A percentile compares a stretch with the other conserved stretches of the same genome.
Evolutionary conservation across 2,329 filamentous ascomycete species (phyloP).

Genomic region (Diaporthe sp.): DNA sequence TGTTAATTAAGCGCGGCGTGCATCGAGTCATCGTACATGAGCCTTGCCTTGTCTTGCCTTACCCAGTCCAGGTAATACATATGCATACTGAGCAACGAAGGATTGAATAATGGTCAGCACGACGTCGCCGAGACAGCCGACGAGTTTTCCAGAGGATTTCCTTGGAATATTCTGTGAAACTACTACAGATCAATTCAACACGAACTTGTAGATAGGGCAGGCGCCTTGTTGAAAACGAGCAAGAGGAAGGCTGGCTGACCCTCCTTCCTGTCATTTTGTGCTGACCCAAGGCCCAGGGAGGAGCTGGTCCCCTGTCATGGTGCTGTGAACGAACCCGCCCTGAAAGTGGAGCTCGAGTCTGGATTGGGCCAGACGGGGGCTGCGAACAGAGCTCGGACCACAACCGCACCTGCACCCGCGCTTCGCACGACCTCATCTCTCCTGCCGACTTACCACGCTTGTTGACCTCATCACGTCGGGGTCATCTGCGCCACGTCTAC

Average conservation of each 20-base stretch:
- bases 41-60: neutral
- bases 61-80: neutral
- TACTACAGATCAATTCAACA: no score
- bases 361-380: neutral
- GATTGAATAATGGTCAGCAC: no score
- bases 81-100: no score
- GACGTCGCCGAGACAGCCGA: neutral
- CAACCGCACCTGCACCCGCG: neutral
- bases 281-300: neutral
- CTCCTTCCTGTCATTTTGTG: neutral
- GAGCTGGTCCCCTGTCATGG: conserved; percentile 2
- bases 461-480: neutral
- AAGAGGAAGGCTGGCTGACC: conserved; percentile 14
- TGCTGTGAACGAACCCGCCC: conserved; percentile 1
- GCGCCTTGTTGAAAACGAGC: neutral
- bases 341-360: conserved; percentile 6
- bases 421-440: neutral
- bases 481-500: neutral
- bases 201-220: neutral
- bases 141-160: no score
- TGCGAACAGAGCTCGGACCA: neutral
- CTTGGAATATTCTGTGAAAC: no score
- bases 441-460: neutral
- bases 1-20: neutral
- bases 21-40: neutral